These are phyloP conservation scores for Aspergillus steynii DNA, from an alignment of 495 filamentous ascomycete genomes.

Conservation along the genomic window DNA sequence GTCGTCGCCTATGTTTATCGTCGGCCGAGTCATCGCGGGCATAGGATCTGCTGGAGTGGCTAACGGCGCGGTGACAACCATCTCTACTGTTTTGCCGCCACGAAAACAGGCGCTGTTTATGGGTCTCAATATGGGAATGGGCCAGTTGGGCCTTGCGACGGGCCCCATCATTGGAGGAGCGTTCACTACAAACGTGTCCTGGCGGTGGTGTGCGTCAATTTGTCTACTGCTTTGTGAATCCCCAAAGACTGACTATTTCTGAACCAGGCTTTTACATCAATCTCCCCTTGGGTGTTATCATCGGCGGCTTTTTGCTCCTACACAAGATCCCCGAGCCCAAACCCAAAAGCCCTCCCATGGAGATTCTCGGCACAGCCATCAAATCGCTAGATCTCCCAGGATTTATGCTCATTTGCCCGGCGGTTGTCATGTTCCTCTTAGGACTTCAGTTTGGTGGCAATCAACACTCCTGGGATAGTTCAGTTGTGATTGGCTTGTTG, in stretches of 20 bases:
- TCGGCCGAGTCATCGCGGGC: constrained; percentile 35
- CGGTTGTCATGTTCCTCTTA: constrained; percentile 34
- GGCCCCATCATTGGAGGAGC: constrained; percentile 57
- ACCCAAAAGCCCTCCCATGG: not conserved
- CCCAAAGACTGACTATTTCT: not conserved
- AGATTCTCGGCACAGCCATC: not conserved
- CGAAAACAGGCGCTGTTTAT: constrained; percentile 33
- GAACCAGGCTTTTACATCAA: constrained; percentile 53
- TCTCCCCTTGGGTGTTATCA: constrained; percentile 51
- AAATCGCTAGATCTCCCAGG: constrained; percentile 38
- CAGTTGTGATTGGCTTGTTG: constrained; percentile 26
- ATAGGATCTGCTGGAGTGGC: constrained; percentile 36
- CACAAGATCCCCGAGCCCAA: constrained; percentile 27
- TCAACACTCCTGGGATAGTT: constrained; percentile 22
- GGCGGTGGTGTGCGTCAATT: constrained; percentile 46
- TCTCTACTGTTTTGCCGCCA: constrained; percentile 38
- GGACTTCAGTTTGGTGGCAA: constrained; percentile 28
- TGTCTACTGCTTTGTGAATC: not conserved
- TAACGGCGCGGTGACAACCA: constrained; percentile 49
- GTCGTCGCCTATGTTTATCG: constrained; percentile 33
- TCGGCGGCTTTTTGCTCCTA: constrained; percentile 30
- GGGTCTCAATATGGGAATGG: constrained; percentile 19
- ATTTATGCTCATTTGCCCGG: constrained; percentile 37
- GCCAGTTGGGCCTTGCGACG: constrained; percentile 27
- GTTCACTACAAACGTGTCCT: constrained; percentile 49